A percentile compares a stretch with the other conserved stretches of the same genome.
Evolutionary conservation across 164 flowering plant species (phyloP).

Genomic region (Tetrastigma voinierianum): DNA sequence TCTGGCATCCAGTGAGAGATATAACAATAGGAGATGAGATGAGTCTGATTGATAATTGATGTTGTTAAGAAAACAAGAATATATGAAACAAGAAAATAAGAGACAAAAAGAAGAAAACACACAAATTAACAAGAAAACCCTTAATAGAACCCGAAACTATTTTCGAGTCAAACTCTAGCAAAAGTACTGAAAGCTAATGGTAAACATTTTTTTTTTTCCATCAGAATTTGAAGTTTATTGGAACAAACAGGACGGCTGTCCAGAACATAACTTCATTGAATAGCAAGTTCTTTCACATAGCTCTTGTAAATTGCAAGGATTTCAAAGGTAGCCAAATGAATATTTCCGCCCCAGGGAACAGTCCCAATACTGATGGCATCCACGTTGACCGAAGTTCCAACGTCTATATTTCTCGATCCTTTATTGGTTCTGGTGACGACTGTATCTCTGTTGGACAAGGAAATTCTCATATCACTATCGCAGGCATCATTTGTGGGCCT

Average conservation of each 20-base stretch:
- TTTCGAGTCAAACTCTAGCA: too few species aligned
- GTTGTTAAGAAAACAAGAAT: too few species aligned
- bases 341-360: conserved; percentile 53
- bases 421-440: conserved; percentile 66
- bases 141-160: too few species aligned
- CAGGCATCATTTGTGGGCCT: conserved; percentile 58
- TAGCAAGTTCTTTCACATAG: conserved; percentile 72
- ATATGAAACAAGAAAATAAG: too few species aligned
- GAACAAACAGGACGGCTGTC: conserved; percentile 38
- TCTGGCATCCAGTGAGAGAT: too few species aligned
- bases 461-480: conserved; percentile 42
- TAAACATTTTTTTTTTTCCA: conserved; percentile 6
- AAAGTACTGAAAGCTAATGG: too few species aligned
- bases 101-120: too few species aligned
- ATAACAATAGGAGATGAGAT: too few species aligned
- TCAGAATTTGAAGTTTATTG: conserved; percentile 62
- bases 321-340: conserved; percentile 36
- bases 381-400: conserved; percentile 48
- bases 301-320: conserved; percentile 41
- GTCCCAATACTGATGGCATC: conserved; percentile 83
- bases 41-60: too few species aligned
- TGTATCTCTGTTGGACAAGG: conserved; percentile 72
- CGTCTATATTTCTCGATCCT: conserved; percentile 31
- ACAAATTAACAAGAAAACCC: too few species aligned
- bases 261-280: conserved; percentile 47